Conservation (phyloP, 2,329 filamentous ascomycete genomes). For the Fusarium hainanense region DNA sequence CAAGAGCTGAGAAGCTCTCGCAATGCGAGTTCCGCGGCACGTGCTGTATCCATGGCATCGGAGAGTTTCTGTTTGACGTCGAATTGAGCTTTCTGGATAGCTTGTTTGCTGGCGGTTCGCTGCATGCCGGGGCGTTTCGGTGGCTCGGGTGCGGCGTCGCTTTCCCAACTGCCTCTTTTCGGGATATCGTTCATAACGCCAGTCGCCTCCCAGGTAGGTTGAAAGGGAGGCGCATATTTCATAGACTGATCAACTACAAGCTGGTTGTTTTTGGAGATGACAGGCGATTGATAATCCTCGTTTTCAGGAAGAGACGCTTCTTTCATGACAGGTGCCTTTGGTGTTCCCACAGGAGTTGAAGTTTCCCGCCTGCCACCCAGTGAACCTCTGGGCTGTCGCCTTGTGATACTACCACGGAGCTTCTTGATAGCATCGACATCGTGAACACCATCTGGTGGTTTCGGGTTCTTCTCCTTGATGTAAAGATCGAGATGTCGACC, state of each 20-base stretch:
- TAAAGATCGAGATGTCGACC: constrained; percentile 95
- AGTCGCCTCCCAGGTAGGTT: constrained; percentile 78
- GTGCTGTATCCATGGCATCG: constrained; percentile 81
- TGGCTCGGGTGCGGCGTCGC: constrained; percentile 51
- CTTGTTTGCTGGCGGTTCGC: constrained; percentile 62
- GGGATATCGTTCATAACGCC: constrained; percentile 82
- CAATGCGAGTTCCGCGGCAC: constrained; percentile 85
- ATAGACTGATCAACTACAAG: constrained; percentile 59
- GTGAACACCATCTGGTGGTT: constrained; percentile 86
- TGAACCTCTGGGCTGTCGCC: constrained; percentile 80
- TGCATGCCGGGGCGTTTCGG: constrained; percentile 53
- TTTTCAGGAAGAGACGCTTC: constrained; percentile 55
- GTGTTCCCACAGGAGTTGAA: constrained; percentile 68
- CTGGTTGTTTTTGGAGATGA: constrained; percentile 56
- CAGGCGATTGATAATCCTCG: constrained; percentile 52
- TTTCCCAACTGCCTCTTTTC: constrained; percentile 50
- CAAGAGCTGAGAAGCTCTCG: constrained; percentile 84
- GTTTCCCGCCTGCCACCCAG: constrained; percentile 66
- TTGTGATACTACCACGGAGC: constrained; percentile 85
- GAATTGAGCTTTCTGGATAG: constrained; percentile 68
- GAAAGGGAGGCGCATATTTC: constrained; percentile 63
- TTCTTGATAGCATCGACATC: constrained; percentile 89
- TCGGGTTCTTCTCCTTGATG: constrained; percentile 93
- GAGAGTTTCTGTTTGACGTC: constrained; percentile 72
- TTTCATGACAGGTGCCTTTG: constrained; percentile 55